These are phyloP conservation scores for Clavariopsis aquatica DNA, from an alignment of 495 filamentous ascomycete genomes.

Conservation along the genomic window DNA sequence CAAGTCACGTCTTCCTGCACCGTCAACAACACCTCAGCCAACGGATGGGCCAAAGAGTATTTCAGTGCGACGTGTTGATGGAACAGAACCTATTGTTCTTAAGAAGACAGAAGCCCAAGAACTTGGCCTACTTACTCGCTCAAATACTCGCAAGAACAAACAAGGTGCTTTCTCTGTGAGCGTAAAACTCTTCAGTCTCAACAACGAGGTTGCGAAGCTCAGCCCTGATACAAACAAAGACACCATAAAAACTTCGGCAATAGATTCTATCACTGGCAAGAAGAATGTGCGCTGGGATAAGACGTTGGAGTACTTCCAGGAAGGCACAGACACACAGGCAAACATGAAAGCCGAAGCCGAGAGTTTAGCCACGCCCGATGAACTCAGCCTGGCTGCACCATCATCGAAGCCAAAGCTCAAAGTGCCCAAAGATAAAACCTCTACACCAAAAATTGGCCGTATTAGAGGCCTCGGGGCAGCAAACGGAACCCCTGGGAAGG, in stretches of 20 bases:
- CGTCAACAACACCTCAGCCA: slow-evolving; percentile 35
- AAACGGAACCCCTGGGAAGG: slow-evolving; percentile 39
- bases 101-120: slow-evolving; percentile 62
- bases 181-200: slow-evolving; percentile 50
- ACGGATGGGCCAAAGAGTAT: slow-evolving; percentile 52
- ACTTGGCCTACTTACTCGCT: slow-evolving; percentile 54
- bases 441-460: slow-evolving; percentile 25
- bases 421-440: slow-evolving; percentile 23
- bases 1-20: slow-evolving; percentile 27
- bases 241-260: background rate
- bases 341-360: slow-evolving; percentile 13
- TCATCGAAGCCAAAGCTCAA: slow-evolving; percentile 17
- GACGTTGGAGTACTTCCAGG: slow-evolving; percentile 35
- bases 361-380: slow-evolving; percentile 21
- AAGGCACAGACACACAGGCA: slow-evolving; percentile 12
- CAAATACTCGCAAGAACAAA: slow-evolving; percentile 61
- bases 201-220: slow-evolving; percentile 28
- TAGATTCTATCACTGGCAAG: slow-evolving; percentile 6
- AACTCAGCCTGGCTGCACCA: slow-evolving; percentile 18
- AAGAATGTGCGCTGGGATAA: slow-evolving; percentile 37
- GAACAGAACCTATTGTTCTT: slow-evolving; percentile 57
- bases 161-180: slow-evolving; percentile 55
- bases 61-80: slow-evolving; percentile 58
- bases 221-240: background rate
- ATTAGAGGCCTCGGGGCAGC: slow-evolving; percentile 30